These are phyloP conservation scores for Neurospora sp. DNA, from an alignment of 2,329 filamentous ascomycete species.

Conservation along the genomic window DNA sequence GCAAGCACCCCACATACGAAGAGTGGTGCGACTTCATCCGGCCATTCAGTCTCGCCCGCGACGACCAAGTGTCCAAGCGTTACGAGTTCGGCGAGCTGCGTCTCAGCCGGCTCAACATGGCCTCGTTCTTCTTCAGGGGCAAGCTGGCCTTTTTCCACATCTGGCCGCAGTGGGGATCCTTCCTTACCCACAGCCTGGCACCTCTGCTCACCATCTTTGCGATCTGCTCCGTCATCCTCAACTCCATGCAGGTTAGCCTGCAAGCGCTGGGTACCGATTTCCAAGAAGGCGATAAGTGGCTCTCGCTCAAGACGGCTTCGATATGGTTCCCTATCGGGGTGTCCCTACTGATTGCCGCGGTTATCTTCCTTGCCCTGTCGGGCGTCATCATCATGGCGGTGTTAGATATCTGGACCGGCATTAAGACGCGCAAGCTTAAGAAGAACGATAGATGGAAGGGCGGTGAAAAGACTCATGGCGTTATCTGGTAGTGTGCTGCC, in stretches of 20 bases:
- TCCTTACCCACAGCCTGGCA: conserved; percentile 16
- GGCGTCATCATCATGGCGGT: conserved; percentile 16
- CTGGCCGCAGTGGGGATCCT: conserved; percentile 20
- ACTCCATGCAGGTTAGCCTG: conserved; percentile 22
- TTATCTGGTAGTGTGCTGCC: conserved; percentile 10
- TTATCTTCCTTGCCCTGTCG: conserved; percentile 6
- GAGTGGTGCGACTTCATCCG: conserved; percentile 23
- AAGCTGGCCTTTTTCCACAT: conserved; percentile 21
- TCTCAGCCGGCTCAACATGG: conserved; percentile 25
- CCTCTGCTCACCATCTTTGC: conserved; percentile 21
- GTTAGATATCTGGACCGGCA: conserved; percentile 13
- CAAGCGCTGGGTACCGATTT: conserved; percentile 10
- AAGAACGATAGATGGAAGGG: conserved; percentile 7
- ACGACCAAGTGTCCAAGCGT: conserved; percentile 21
- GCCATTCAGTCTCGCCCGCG: conserved; percentile 17
- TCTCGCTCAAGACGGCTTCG: conserved; percentile 12
- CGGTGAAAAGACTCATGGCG: conserved; percentile 14
- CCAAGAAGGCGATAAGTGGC: conserved; percentile 8
- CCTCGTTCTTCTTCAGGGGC: conserved; percentile 12
- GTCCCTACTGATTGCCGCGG: conserved; percentile 13
- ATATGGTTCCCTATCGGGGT: conserved; percentile 18
- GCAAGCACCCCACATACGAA: conserved; percentile 17
- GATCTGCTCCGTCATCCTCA: conserved; percentile 19
- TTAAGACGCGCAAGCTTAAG: conserved; percentile 10
- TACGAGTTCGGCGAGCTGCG: conserved; percentile 30